Evolutionary conservation across 257 asterid genomes (phyloP), one percentile per base, ranked within the genome.

Genomic region (Paulownia fortunei): DNA sequence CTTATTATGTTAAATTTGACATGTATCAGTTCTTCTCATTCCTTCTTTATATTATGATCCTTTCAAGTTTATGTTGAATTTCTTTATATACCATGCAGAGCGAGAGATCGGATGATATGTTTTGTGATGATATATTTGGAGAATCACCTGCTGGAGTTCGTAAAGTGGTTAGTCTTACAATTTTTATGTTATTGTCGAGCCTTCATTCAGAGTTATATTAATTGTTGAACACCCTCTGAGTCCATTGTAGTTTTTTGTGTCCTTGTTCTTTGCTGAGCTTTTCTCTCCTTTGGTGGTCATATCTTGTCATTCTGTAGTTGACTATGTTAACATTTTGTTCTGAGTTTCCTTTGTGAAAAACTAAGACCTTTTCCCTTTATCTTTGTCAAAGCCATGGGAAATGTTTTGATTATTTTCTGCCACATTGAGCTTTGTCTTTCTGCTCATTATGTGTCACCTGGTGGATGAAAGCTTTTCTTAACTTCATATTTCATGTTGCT

Each of bases 61-160:
- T 70, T 58, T 60, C 59, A 23, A 44, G 56, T 59, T 76, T 69
- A 44, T 72, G 61, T 60, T 73, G 76, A 73, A 59, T 36, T 73
- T 67, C 32, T 76, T 77, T 23, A 11, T 79, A 26, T 19, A 63
- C 34, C 27, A 19, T 88, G 88, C 97, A 94, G 99, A 92, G 98
- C 66, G 97, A 94, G 86, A 86, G 92, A 82, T 84, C 91, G 0
- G 72, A 79, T 70, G 98, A 92, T 82, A 90, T 94, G 93, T 94
- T 94, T 76, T 78, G 89, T 79, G 99, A 92, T 84, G 98, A 94
- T 89, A 94, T 94, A 67, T 94, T 94, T 90, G 99, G 98, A 77
- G 99, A 94, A 69, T 94, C 99, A 0, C 98, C 97, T 80, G 90
- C 98, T 21, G 94, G 91, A 55, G 84, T 87, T 54, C 94, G 97